phyloP scores from a whole-genome alignment of 176 grass and related monocot species.

The Lolium multiflorum region DNA sequence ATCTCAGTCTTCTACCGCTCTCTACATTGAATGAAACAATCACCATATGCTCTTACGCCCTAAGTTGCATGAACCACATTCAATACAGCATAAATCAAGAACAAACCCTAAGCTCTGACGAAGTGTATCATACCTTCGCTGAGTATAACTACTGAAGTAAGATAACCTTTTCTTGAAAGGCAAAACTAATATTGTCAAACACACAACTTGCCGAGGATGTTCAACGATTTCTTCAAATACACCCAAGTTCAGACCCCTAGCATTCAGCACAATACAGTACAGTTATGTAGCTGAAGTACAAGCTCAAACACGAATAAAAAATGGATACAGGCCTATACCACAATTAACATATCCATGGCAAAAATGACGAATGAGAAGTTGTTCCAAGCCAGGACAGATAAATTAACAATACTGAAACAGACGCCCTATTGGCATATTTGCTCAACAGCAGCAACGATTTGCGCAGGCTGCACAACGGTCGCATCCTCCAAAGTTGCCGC shows the following conservation, averaged over 20 bases:
- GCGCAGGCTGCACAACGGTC: slow-evolving; percentile 79
- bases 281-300: slow-evolving; percentile 27
- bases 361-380: slow-evolving; percentile 5
- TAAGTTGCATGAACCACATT: too few relatives aligned
- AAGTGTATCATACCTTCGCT: not conserved
- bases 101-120: not conserved
- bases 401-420: not conserved
- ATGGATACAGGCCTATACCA: slow-evolving; percentile 32
- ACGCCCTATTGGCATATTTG: slow-evolving; percentile 72
- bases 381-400: slow-evolving; percentile 2
- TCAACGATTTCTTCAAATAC: slow-evolving; percentile 7
- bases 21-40: too few relatives aligned
- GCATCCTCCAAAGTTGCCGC: slow-evolving; percentile 79
- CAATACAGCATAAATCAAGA: not conserved
- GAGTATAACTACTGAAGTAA: too few relatives aligned
- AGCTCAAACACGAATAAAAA: slow-evolving; percentile 31
- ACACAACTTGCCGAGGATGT: not conserved
- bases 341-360: slow-evolving; percentile 31
- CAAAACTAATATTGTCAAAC: not conserved
- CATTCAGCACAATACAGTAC: not conserved
- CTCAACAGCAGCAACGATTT: slow-evolving; percentile 84
- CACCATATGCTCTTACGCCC: too few relatives aligned
- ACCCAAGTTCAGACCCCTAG: not conserved
- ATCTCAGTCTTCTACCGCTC: too few relatives aligned
- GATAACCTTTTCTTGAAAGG: not conserved